phyloP scores from a whole-genome alignment of 2,329 filamentous ascomycete species.

The Aspergillus bombycis region DNA sequence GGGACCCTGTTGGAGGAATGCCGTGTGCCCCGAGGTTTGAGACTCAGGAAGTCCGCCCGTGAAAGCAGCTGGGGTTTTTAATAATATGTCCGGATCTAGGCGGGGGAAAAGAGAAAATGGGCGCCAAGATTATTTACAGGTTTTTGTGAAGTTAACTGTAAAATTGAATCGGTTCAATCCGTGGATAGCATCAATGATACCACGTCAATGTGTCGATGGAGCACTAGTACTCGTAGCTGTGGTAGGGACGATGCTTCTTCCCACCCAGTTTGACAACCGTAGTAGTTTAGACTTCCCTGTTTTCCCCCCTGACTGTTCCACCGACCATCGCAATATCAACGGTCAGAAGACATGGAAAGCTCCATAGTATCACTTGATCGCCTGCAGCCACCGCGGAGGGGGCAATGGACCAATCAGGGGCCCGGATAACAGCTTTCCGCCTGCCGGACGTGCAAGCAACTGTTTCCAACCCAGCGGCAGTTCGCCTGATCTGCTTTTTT shows the following conservation, averaged over 20 bases:
- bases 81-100: neutral
- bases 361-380: neutral
- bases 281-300: neutral
- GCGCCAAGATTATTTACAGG: neutral
- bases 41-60: neutral
- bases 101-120: neutral
- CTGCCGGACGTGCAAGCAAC: neutral
- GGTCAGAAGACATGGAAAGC: slow-evolving; percentile 4
- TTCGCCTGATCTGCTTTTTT: slow-evolving; percentile 16
- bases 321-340: neutral
- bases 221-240: neutral
- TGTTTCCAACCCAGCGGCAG: slow-evolving; percentile 5
- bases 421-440: slow-evolving; percentile 3
- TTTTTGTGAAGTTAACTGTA: neutral
- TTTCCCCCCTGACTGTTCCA: neutral
- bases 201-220: neutral
- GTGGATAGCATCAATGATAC: neutral
- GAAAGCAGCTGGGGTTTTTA: neutral
- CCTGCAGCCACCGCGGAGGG: slow-evolving; percentile 5
- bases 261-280: neutral
- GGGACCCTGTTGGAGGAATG: neutral
- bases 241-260: too few relatives aligned
- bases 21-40: neutral
- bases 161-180: neutral
- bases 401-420: slow-evolving; percentile 25